Base-by-base conservation (phyloP, 306 rosid genomes). In the Medicago arabica region DNA sequence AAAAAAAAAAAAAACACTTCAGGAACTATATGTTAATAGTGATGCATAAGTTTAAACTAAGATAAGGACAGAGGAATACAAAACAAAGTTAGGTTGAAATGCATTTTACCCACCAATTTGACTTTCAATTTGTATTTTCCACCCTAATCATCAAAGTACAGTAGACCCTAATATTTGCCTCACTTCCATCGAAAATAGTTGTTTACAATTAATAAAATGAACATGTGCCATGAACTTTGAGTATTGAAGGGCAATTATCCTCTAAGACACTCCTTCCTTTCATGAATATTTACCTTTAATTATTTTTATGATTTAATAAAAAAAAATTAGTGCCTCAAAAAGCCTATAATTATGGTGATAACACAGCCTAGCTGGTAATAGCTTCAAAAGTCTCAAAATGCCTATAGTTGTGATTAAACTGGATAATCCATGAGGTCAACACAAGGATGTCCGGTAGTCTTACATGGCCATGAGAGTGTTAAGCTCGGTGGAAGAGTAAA, bases 51-150 rank as follows among this genome's bases (percentile, higher is more conserved):
- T 5, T n/a, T 12, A 64, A 76, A 41, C 60, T 58, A 47, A 38
- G 55, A 67, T 58, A 80, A 46, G 54, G 14, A 6, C 10, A 59
- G n/a, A 23, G 70, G 12, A 53, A 71, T 4, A 16, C 10, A 62
- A 80, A 65, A 65, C 8, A 19, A 65, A 34, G 1, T 31, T 41
- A 64, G 34, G 75, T 7, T 65, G 49, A 80, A 65, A 55, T 54
- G 53, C 16, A 65, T 73, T 80, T 66, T 34, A 66, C 69, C 63
- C 50, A 44, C 9, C 34, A 59, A 59, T 13, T 79, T 55, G 21
- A 13, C 31, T 65, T 65, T 65, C 50, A 39, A 44, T 28, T 28
- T 65, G 13, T 40, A 72, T 67, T 34, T 53, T 43, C 55, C 19
- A 17, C 63, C 69, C 54, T 73, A 59, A 25, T 6, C 23, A 59